Base-by-base conservation (phyloP, 2,329 filamentous ascomycete species). In the Rhexocercosporidium sp. region DNA sequence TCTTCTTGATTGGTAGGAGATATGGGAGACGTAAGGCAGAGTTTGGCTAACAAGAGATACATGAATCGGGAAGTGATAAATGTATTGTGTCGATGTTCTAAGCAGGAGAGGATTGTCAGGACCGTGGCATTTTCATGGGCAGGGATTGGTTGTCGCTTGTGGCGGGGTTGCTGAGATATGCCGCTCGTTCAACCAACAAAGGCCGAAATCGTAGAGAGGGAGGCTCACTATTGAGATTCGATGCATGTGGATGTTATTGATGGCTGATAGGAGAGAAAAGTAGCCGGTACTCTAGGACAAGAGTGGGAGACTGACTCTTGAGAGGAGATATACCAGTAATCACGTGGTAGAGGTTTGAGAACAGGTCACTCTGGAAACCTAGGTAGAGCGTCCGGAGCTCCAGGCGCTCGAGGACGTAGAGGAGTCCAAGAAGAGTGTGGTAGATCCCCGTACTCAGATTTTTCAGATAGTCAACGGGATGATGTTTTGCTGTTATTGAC, bases 141-240 rank as follows among this genome's bases (percentile, higher is more conserved):
- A 37, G 51, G 44, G 59, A 68, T 68, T 68, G 66, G 66, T 14
- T 25, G 60, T 47, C 22, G 27, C 34, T 37, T 63, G 31, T 65
- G 60, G 64, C 64, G 61, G 54, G 64, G 64, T 62, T 56, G 8
- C 54, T 66, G 41, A 31, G 20, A 31, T 47, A 14, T 60, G 41
- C 57, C 57, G 39, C 57, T 62, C 31, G 6, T 37, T 31, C 29
- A 53, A 47, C 22, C 39, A 59, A 41, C 46, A 51, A 25, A 59
- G 49, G 59, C 49, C 62, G 62, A 56, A 27, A 22, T 37, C 27
- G 59, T 39, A 62, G 34, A 34, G 29, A 39, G 16, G 44, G 34
- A 37, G 29, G 12, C 31, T 44, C 31, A 16, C 9, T 51, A 11
- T 46, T 27, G 53, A 54, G 63, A 54, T 27, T 54, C 31, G 39